Evolutionary conservation across 163 green algal genomes (phyloP).

Genomic region (Scenedesmus sp.): DNA sequence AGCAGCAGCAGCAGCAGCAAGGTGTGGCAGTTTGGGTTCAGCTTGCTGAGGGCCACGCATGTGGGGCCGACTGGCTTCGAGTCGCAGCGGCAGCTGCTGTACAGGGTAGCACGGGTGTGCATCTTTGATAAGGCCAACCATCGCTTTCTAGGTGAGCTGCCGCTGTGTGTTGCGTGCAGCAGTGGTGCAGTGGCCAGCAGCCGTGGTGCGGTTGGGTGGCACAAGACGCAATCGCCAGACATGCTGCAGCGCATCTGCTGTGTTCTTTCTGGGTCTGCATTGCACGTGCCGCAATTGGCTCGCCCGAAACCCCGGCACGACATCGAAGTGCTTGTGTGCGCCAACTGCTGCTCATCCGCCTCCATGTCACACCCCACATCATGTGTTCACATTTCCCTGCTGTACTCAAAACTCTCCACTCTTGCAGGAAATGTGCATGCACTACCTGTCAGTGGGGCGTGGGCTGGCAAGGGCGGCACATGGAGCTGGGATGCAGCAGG

Average conservation of each 20-base stretch:
- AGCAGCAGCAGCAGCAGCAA: constrained; percentile 12
- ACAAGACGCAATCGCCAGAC: no score
- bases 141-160: constrained; percentile 60
- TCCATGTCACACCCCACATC: neutral
- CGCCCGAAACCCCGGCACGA: no score
- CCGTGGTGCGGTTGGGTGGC: neutral
- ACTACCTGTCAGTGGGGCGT: neutral
- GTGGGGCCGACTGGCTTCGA: constrained; percentile 60
- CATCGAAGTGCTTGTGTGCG: no score
- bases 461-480: neutral
- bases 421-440: constrained; percentile 20
- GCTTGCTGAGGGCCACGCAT: constrained; percentile 58
- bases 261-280: no score
- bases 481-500: constrained; percentile 26
- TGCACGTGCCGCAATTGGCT: no score
- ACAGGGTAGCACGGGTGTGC: constrained; percentile 60
- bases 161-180: no score
- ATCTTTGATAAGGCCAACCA: constrained; percentile 66
- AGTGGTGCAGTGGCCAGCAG: neutral
- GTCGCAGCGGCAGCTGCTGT: constrained; percentile 39
- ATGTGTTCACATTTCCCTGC: neutral
- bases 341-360: no score
- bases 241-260: no score
- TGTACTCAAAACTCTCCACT: constrained; percentile 29
- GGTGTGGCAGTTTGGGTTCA: constrained; percentile 64